Conservation (phyloP, 2,329 filamentous ascomycete species). For the Monosporascus sp. region DNA sequence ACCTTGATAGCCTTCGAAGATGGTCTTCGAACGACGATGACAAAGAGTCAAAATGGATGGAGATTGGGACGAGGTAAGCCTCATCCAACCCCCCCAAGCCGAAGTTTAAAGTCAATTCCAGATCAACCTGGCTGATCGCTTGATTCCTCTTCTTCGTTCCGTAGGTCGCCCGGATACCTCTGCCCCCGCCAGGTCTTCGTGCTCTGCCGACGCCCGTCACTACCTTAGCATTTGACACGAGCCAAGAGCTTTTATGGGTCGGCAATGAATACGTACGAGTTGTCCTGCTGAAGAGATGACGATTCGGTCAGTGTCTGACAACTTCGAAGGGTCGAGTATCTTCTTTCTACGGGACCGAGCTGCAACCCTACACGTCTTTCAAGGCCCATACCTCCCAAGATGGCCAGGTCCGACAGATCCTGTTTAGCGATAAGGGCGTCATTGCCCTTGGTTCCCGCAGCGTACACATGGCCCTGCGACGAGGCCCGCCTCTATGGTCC, state of each 20-base stretch:
- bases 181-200: constrained; percentile 71
- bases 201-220: constrained; percentile 66
- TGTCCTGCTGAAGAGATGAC: constrained; percentile 1
- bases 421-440: constrained; percentile 88
- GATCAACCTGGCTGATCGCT: too few species aligned
- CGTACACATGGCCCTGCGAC: constrained; percentile 81
- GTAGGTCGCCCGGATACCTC: constrained; percentile 74
- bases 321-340: constrained; percentile 69
- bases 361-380: constrained; percentile 88
- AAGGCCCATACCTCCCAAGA: constrained; percentile 69
- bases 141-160: constrained; percentile 1
- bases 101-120: too few species aligned
- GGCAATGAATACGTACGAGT: constrained; percentile 79
- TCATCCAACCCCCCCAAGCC: constrained; percentile 5
- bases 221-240: constrained; percentile 82
- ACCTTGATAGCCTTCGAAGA: neutral
- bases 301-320: constrained; percentile 10
- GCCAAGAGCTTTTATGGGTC: constrained; percentile 86
- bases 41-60: constrained; percentile 50
- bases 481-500: constrained; percentile 85
- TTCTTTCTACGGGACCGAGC: constrained; percentile 80
- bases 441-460: constrained; percentile 78
- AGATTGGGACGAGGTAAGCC: constrained; percentile 62
- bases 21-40: constrained; percentile 18
- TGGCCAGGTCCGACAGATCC: constrained; percentile 77